Percentiles rank a stretch among this genome's conserved stretches.
Conservation (phyloP, 257 asterid species). For the Gentiana macrophylla region DNA sequence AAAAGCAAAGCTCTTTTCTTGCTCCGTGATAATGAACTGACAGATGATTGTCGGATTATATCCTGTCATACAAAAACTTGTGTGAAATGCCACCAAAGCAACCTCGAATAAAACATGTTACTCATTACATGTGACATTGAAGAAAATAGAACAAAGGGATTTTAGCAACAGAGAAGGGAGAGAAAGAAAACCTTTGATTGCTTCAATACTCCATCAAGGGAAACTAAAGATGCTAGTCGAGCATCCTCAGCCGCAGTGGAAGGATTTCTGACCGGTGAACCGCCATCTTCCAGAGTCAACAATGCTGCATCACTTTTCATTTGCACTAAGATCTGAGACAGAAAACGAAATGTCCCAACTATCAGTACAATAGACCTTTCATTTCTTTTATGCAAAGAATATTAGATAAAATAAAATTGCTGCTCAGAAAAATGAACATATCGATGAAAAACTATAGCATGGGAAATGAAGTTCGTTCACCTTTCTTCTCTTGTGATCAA, state of each 20-base stretch:
- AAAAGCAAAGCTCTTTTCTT: conserved; percentile 69
- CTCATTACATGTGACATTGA: too few species aligned
- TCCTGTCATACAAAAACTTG: conserved; percentile 41
- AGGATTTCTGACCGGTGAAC: conserved; percentile 74
- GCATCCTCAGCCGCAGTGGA: conserved; percentile 98
- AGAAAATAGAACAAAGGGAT: too few species aligned
- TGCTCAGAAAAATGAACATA: not conserved
- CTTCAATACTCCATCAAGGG: conserved; percentile 89
- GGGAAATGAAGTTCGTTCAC: conserved; percentile 16
- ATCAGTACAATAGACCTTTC: too few species aligned
- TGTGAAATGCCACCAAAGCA: too few species aligned
- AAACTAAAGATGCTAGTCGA: conserved; percentile 82
- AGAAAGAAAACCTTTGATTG: conserved; percentile 64
- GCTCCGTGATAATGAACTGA: conserved; percentile 51
- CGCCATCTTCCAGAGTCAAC: conserved; percentile 66
- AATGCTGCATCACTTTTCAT: conserved; percentile 67
- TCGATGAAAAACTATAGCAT: too few species aligned
- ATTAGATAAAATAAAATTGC: not conserved
- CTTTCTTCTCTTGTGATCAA: conserved; percentile 98
- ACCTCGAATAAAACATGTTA: too few species aligned
- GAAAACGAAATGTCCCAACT: not conserved
- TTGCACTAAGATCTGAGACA: conserved; percentile 77
- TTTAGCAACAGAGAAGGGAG: conserved; percentile 1
- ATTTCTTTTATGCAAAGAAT: too few species aligned
- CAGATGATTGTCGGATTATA: conserved; percentile 69